Base-by-base conservation (phyloP, 805 yeast genomes). In the Phaffomyces thermotolerans region DNA sequence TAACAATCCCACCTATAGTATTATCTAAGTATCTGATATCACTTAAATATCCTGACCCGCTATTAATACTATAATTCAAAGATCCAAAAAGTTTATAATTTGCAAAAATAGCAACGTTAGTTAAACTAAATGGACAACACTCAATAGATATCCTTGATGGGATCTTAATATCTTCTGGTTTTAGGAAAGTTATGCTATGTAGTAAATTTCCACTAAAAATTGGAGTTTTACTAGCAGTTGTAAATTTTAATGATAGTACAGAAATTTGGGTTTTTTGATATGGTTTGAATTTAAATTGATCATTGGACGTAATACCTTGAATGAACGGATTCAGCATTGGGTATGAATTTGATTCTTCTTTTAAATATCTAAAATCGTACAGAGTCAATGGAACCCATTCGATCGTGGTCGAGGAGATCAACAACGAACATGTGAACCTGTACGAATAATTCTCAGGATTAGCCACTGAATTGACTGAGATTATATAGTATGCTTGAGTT, bases 71-170 rank as follows among this genome's bases (percentile, higher is more conserved):
- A 35, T 53, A 49, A 30, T 48, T 52, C 4, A 48, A 22, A 1
- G 50, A 43, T 0, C 60, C 61, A 42, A 44, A 52, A 7, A 54
- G 23, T 32, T 41, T 45, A 36, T 54, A 59, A 22, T 50, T 51
- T 15, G 52, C 45, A 42, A 58, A 58, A 12, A 58, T 43, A 1
- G 61, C 58, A 17, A 52, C 53, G 43, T 58, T 58, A 6, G 62
- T 58, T n/a, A 57, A 34, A 41, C 60, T 54, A 43, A 58, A 58
- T 1, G 62, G 62, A 29, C 61, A 58, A 29, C 61, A 53, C 18
- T 52, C 48, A 7, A 58, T 44, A 2, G 20, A 23, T 4, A 54
- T 36, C 36, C 44, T 53, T 3, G 52, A 35, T 3, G 62, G 60
- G 8, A 54, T 44, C 5, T 25, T 17, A 10, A 48, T 43, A 1